Base-by-base conservation (phyloP, 192 early-diverging fungal species). In the Coemansia sp. region DNA sequence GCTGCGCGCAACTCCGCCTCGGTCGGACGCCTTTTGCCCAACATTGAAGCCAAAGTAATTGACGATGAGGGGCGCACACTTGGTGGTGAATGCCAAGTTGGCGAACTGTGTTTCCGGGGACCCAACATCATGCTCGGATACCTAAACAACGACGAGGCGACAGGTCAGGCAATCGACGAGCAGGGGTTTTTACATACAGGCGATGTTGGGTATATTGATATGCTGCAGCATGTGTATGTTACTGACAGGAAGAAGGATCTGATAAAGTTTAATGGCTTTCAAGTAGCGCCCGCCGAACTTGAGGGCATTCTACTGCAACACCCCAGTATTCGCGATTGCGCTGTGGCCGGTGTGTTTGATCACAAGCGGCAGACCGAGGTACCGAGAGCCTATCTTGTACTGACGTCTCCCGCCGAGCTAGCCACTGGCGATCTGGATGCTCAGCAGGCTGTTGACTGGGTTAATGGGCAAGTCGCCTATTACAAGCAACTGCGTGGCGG, bases 221-320 rank as follows among this genome's bases (percentile, higher is more conserved):
- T 82, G 46, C 57, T 88, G 3, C 89, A 88, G 11, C 63, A 87
- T 57, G 74, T 87, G 36, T 88, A 70, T 64, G 80, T 88, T 29
- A 78, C 86, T 12, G 90, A 90, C 65, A 88, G 96, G 9, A 65
- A 91, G 24, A 96, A 96, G 83, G 92, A 94, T 59, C 86, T 96
- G 37, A 96, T 96, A 80, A 98, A 98, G 73, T 96, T 92, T 86
- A 96, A 97, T 67, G 86, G 89, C 1, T 72, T 85, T 51, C 84
- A 87, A 74, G 91, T 98, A 5, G 84, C 94, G 0, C 94, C 94
- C 0, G 93, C 94, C 15, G 94, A 98, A 71, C 75, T 98, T 6
- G 96, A 96, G 62, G 87, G 86, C 11, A 36, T 90, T 39, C 61
- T 96, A 58, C 47, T 94, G 15, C 68, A 85, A 6, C 90, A 96